Evolutionary conservation across 1,139 yeast species (phyloP).

Genomic region (Taphrina deformans): DNA sequence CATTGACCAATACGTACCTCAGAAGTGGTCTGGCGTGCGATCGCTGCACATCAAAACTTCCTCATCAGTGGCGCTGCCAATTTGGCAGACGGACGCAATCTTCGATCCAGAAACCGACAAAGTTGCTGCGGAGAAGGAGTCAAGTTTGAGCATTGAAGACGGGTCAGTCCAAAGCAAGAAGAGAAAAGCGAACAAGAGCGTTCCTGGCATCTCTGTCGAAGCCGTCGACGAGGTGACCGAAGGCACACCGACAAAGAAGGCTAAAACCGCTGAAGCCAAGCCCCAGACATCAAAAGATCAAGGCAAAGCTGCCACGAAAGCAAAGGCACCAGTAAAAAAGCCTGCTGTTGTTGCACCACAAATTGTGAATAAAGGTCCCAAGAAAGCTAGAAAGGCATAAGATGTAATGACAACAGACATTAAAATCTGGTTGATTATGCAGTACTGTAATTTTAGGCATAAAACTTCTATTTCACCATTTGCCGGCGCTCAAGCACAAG

Average conservation of each 20-base stretch:
- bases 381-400: constrained; percentile 6
- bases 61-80: constrained; percentile 78
- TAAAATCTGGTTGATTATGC: background rate
- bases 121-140: constrained; percentile 42
- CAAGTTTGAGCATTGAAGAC: constrained; percentile 41
- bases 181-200: constrained; percentile 39
- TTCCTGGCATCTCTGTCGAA: constrained; percentile 33
- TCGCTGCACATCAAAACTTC: constrained; percentile 68
- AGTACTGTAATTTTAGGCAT: background rate
- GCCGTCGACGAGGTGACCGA: constrained; percentile 18
- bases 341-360: constrained; percentile 17
- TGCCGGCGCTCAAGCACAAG: background rate
- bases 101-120: constrained; percentile 50
- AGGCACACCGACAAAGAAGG: constrained; percentile 8
- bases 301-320: background rate
- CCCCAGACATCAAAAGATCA: background rate
- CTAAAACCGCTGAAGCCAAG: background rate
- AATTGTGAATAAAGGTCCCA: constrained; percentile 10
- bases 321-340: background rate
- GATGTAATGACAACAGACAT: background rate
- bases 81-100: constrained; percentile 66
- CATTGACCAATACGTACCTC: constrained; percentile 46
- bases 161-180: constrained; percentile 46
- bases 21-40: constrained; percentile 53
- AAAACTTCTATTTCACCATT: background rate